Evolutionary conservation across 495 filamentous ascomycete genomes (phyloP), one percentile per base, ranked within the genome.

Genomic region (Venustampulla echinocandica): DNA sequence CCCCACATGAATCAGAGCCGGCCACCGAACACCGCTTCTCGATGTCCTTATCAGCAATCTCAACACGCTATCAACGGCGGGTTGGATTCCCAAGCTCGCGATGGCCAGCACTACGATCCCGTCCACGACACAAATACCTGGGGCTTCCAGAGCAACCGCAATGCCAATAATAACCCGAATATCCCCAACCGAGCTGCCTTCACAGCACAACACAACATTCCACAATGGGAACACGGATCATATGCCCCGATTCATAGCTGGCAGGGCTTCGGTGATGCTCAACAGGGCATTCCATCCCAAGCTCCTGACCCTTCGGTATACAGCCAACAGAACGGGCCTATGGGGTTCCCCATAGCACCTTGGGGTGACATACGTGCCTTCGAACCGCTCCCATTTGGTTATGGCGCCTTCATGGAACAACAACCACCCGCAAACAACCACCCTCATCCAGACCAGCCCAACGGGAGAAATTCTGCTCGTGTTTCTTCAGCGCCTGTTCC

Each of bases 101-200:
- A 56, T 21, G 36, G 36, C n/a, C 48, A 50, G 14, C 50, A 40
- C 14, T 57, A 57, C 35, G 50, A 57, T 27, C 54, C 54, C 1
- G 50, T 57, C n/a, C 47, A 57, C 28, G 47, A 53, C 23, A 42
- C 54, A 4, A 30, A 39, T 24, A 13, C 33, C 1, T 57, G 47
- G 50, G n/a, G n/a, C n/a, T n/a, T n/a, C n/a, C n/a, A n/a, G n/a
- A n/a, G n/a, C n/a, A n/a, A n/a, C n/a, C n/a, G n/a, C n/a, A 47
- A 47, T 30, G 42, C 50, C 19, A 4, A 23, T 15, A 40, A 45
- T 18, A 46, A 35, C 17, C 14, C 36, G 7, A 27, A 1, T 21
- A 0, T 34, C 14, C 36, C 24, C 17, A 47, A 33, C 33, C 42
- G 41, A 13, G 32, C 37, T n/a, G 18, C 21, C 14, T 51, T 42